Percentiles rank a stretch among this genome's conserved stretches.
These are phyloP conservation scores for Solanum rostratum DNA, from an alignment of 257 asterid species.

Conservation along the genomic window DNA sequence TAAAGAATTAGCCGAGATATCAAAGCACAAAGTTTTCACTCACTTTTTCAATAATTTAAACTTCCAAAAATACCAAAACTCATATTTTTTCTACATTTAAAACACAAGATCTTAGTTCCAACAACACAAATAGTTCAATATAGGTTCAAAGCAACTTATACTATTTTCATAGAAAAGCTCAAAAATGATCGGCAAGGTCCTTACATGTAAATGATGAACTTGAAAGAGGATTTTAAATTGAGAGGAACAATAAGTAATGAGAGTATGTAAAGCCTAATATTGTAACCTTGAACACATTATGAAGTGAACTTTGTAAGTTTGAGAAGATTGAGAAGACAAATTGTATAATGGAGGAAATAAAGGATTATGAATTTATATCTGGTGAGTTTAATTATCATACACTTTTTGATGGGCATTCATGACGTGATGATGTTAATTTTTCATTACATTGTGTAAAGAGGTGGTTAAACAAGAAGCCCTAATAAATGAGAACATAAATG, in stretches of 20 bases:
- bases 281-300: not conserved
- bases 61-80: too few relatives aligned
- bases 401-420: conserved; percentile 49
- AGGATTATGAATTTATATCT: not conserved
- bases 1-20: too few relatives aligned
- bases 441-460: conserved; percentile 41
- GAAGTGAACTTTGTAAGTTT: not conserved
- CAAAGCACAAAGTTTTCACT: too few relatives aligned
- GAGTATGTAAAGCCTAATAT: not conserved
- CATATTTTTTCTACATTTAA: too few relatives aligned
- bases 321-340: not conserved
- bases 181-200: too few relatives aligned
- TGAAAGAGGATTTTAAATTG: not conserved
- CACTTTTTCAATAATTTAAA: too few relatives aligned
- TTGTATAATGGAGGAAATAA: not conserved
- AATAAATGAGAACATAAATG: conserved; percentile 33
- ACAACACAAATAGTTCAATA: too few relatives aligned
- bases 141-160: too few relatives aligned
- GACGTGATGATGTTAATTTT: conserved; percentile 39
- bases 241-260: not conserved
- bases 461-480: conserved; percentile 32
- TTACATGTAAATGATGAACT: not conserved
- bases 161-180: too few relatives aligned
- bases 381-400: not conserved
- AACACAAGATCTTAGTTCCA: too few relatives aligned